A percentile compares a stretch with the other conserved stretches of the same genome.
phyloP scores from a whole-genome alignment of 139 green algal genomes.

The Tetradesmus lagerheimii region DNA sequence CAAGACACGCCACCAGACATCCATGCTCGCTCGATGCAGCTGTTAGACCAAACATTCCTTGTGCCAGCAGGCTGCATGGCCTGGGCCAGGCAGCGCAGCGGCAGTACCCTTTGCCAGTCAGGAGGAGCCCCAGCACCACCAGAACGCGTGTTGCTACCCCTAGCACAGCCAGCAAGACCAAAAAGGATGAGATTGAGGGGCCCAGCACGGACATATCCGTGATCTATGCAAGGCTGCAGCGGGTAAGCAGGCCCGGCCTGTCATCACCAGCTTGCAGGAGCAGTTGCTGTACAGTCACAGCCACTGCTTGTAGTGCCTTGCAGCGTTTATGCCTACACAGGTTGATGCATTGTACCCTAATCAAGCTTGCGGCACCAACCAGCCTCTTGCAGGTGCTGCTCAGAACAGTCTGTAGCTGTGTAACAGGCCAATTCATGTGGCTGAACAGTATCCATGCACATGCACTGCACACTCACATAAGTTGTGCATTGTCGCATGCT shows the following conservation, averaged over 20 bases:
- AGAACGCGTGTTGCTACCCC: not conserved
- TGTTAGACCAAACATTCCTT: not conserved
- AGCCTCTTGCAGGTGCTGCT: too few relatives aligned
- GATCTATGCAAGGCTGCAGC: constrained; percentile 77
- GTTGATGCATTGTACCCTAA: too few relatives aligned
- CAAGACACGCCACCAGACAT: not conserved
- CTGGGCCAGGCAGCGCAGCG: not conserved
- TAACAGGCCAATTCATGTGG: too few relatives aligned
- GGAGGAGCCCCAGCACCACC: not conserved
- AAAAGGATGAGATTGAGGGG: constrained; percentile 63
- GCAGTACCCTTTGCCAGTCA: not conserved
- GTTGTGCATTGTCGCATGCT: not conserved
- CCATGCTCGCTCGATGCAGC: not conserved
- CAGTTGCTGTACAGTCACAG: not conserved
- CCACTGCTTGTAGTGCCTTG: not conserved
- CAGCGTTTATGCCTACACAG: not conserved
- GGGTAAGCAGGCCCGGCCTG: constrained; percentile 1
- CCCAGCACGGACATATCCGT: constrained; percentile 79
- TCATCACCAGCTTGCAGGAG: not conserved
- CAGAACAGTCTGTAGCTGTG: too few relatives aligned
- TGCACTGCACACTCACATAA: not conserved
- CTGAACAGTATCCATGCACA: not conserved
- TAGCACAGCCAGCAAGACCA: not conserved
- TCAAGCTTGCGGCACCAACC: too few relatives aligned
- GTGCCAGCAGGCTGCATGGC: not conserved